Percentiles rank a stretch among this genome's conserved stretches.
Conservation (phyloP, 2,329 filamentous ascomycete species). For the Ceratocystiopsis brevicomis region DNA sequence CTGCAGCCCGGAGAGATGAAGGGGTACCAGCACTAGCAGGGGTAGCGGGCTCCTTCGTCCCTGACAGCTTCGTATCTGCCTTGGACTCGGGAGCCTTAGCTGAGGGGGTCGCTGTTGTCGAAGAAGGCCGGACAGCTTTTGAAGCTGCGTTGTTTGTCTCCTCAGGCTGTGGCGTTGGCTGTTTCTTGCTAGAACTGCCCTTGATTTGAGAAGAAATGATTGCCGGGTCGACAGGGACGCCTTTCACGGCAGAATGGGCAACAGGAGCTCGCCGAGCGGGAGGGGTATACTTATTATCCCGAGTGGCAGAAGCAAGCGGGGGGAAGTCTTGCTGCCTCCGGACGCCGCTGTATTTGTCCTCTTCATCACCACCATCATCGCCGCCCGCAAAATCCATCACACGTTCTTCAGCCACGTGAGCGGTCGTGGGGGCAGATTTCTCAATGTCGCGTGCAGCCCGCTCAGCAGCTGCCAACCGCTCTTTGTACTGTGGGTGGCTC, state of each 20-base stretch:
- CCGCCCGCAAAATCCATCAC: constrained; percentile 46
- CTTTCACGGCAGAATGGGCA: constrained; percentile 51
- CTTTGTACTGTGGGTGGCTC: constrained; percentile 61
- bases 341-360: constrained; percentile 89
- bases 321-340: constrained; percentile 54
- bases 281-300: constrained; percentile 65
- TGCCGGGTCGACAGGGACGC: constrained; percentile 66
- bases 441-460: constrained; percentile 83
- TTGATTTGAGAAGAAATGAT: constrained; percentile 77
- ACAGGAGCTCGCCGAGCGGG: constrained; percentile 70
- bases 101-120: constrained; percentile 13
- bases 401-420: constrained; percentile 81
- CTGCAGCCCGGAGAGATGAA: constrained; percentile 13
- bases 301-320: constrained; percentile 30
- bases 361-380: constrained; percentile 60
- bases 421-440: constrained; percentile 48
- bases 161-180: constrained; percentile 16
- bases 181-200: constrained; percentile 16
- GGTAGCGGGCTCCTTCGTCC: constrained; percentile 1
- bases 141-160: constrained; percentile 14
- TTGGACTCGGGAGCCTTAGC: constrained; percentile 18
- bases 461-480: constrained; percentile 60
- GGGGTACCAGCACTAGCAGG: neutral
- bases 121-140: constrained; percentile 10
- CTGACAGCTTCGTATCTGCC: constrained; percentile 13